A percentile compares a stretch with the other conserved stretches of the same genome.
Conservation (phyloP, 2,329 filamentous ascomycete species). For the Nemania sp. region DNA sequence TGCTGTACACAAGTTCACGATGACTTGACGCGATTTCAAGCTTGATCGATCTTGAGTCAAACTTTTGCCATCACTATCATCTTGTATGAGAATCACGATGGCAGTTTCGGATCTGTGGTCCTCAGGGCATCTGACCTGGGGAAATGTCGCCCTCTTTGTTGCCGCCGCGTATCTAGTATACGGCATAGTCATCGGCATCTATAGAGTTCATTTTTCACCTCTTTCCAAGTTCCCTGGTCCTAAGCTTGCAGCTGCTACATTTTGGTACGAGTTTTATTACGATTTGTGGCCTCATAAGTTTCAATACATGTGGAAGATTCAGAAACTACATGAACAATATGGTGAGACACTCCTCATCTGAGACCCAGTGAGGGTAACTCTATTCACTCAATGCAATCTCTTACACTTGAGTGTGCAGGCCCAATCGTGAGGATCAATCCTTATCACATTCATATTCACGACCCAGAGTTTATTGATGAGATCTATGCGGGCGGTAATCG, state of each 20-base stretch:
- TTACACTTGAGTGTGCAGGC: not conserved
- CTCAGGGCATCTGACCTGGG: no score
- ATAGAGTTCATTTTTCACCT: slow-evolving; percentile 2
- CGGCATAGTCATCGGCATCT: no score
- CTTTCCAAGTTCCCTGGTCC: slow-evolving; percentile 6
- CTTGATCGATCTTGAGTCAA: no score
- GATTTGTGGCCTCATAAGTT: slow-evolving; percentile 17
- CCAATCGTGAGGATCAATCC: slow-evolving; percentile 15
- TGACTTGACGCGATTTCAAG: no score
- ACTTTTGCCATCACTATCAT: no score
- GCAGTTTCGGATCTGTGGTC: no score
- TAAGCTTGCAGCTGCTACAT: not conserved
- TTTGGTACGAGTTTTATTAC: slow-evolving; percentile 20
- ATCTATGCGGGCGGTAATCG: slow-evolving; percentile 10
- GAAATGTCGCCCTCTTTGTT: no score
- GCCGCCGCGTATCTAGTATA: no score
- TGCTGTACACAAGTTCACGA: no score
- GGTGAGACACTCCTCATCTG: not conserved
- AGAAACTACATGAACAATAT: slow-evolving; percentile 24
- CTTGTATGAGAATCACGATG: no score
- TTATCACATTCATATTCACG: slow-evolving; percentile 12
- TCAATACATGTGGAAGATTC: slow-evolving; percentile 17
- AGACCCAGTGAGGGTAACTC: no score
- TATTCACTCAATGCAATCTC: no score
- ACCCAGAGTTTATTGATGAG: slow-evolving; percentile 9